A percentile compares a stretch with the other conserved stretches of the same genome.
These are phyloP conservation scores for Cystobasidium pallidum DNA, from an alignment of 1,284 basidiomycete species.

Conservation along the genomic window DNA sequence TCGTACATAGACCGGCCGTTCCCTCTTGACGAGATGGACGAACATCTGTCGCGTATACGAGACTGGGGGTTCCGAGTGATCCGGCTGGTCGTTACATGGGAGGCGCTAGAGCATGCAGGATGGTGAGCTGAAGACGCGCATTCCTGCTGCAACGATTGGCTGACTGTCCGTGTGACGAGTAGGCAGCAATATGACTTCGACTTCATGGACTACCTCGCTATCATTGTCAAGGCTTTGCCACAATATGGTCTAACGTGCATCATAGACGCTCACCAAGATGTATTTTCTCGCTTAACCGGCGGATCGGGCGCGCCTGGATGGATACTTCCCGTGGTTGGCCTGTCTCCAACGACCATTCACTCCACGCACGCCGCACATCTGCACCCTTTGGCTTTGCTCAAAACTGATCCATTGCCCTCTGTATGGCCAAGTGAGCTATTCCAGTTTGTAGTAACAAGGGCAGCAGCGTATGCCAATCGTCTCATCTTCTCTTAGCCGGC, in stretches of 20 bases:
- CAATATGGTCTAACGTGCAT: conserved; percentile 80
- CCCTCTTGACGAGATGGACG: conserved; percentile 54
- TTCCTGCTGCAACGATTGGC: too few relatives aligned
- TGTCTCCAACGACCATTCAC: conserved; percentile 64
- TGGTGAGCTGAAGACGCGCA: conserved; percentile 56
- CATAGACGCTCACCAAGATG: conserved; percentile 65
- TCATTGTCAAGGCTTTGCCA: conserved; percentile 74
- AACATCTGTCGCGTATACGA: conserved; percentile 54
- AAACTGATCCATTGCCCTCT: conserved; percentile 56
- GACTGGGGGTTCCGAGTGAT: conserved; percentile 58
- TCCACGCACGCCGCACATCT: conserved; percentile 76
- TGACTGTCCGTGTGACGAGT: too few relatives aligned
- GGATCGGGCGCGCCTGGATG: conserved; percentile 69
- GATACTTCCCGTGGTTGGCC: conserved; percentile 67
- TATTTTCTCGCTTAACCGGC: conserved; percentile 92
- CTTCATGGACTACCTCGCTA: conserved; percentile 78
- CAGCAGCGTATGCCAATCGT: too few relatives aligned
- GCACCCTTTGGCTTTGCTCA: conserved; percentile 66
- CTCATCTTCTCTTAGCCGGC: too few relatives aligned
- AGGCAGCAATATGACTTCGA: conserved; percentile 75
- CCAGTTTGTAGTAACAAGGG: too few relatives aligned
- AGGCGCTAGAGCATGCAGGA: conserved; percentile 88
- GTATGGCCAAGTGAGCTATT: conserved; percentile 48
- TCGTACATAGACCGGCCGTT: conserved; percentile 58
- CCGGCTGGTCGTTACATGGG: conserved; percentile 88